These are phyloP conservation scores for Westerdykella sp. DNA, from an alignment of 2,329 filamentous ascomycete species.

Conservation along the genomic window DNA sequence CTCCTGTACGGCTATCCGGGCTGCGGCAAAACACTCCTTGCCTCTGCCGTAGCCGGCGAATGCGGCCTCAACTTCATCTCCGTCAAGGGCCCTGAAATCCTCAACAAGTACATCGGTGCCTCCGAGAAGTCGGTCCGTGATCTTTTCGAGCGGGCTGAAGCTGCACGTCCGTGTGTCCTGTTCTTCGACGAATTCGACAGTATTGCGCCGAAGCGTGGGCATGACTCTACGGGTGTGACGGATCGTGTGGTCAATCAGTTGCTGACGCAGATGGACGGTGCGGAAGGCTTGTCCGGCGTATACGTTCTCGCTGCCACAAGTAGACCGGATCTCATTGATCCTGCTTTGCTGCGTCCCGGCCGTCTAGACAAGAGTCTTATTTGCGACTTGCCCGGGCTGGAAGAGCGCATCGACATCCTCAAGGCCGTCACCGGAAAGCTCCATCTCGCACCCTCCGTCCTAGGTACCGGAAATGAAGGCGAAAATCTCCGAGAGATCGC, in stretches of 20 bases:
- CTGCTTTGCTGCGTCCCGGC: conserved; percentile 82
- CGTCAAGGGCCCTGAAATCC: conserved; percentile 94
- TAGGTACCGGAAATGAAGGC: conserved; percentile 35
- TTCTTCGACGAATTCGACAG: conserved; percentile 99
- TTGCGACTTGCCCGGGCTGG: conserved; percentile 75
- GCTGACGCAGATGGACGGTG: conserved; percentile 97
- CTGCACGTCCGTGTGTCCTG: conserved; percentile 85
- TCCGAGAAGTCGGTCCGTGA: conserved; percentile 95
- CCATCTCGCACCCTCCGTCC: conserved; percentile 61
- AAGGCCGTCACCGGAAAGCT: conserved; percentile 77
- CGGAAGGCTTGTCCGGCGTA: conserved; percentile 87
- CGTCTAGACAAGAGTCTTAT: conserved; percentile 88
- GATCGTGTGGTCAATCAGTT: conserved; percentile 98
- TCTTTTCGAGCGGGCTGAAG: conserved; percentile 85
- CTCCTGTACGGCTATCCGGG: conserved; percentile 92
- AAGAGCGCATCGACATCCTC: conserved; percentile 85
- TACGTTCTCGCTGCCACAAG: conserved; percentile 95
- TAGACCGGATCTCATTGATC: conserved; percentile 90
- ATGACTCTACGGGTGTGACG: conserved; percentile 97
- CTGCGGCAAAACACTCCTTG: conserved; percentile 92
- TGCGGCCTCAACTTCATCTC: conserved; percentile 98
- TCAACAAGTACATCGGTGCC: conserved; percentile 98
- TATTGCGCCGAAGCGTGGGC: conserved; percentile 92
- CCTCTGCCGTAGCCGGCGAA: conserved; percentile 94
- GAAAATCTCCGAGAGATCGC: conserved; percentile 64